Evolutionary conservation across 192 early-diverging fungal genomes (phyloP).

Genomic region (Globomyces pollinis-pini): DNA sequence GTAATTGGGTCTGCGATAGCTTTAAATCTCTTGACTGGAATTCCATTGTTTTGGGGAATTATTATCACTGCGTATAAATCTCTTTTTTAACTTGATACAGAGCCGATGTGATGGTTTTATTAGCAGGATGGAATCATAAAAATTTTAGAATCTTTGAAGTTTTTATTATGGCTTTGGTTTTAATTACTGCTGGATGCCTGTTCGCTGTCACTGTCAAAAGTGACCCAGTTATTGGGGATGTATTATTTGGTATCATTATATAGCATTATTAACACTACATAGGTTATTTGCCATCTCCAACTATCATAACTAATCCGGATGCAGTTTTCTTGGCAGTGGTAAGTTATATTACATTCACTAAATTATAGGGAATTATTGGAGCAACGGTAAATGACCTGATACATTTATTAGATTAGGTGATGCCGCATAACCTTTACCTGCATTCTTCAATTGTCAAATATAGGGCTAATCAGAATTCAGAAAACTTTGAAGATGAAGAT

Average conservation of each 20-base stretch:
- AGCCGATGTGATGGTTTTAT: constrained; percentile 62
- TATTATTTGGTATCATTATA: constrained; percentile 61
- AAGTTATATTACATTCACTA: no score
- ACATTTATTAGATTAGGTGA: constrained; percentile 33
- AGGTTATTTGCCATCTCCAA: constrained; percentile 42
- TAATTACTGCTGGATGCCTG: constrained; percentile 60
- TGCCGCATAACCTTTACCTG: constrained; percentile 84
- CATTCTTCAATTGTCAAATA: constrained; percentile 70
- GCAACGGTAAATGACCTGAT: constrained; percentile 66
- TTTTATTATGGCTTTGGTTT: constrained; percentile 59
- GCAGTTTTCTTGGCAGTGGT: constrained; percentile 63
- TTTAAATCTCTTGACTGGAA: constrained; percentile 61
- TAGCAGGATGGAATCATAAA: constrained; percentile 55
- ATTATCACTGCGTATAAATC: constrained; percentile 72
- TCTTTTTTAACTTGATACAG: no score
- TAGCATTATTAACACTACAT: no score
- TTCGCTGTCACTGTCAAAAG: constrained; percentile 51
- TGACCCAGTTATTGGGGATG: constrained; percentile 49
- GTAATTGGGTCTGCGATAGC: constrained; percentile 87
- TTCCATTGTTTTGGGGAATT: constrained; percentile 66
- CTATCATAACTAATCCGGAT: constrained; percentile 48
- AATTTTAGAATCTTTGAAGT: constrained; percentile 57
- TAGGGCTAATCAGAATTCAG: constrained; percentile 31
- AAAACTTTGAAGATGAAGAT: constrained; percentile 15
- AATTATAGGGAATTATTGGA: constrained; percentile 81